Evolutionary conservation across 2,329 filamentous ascomycete species (phyloP).

Genomic region (Cercospora beticola): DNA sequence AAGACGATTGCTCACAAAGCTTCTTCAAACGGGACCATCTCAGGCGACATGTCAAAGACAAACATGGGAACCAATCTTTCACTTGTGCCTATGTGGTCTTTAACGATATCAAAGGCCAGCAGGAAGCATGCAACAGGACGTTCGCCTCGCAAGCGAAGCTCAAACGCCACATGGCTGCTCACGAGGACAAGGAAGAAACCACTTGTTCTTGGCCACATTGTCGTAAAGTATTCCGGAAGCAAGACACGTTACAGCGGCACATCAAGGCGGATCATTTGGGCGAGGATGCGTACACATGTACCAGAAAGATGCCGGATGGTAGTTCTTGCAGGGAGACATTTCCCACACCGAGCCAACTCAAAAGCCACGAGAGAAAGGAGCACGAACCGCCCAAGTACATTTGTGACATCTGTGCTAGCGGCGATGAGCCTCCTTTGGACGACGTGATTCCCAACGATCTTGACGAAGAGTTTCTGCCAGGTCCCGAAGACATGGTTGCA

Average conservation of each 20-base stretch:
- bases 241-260: constrained; percentile 80
- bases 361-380: constrained; percentile 66
- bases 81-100: constrained; percentile 59
- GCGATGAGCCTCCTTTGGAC: constrained; percentile 12
- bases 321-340: constrained; percentile 67
- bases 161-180: constrained; percentile 72
- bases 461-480: constrained; percentile 26
- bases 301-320: constrained; percentile 52
- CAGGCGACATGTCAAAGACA: constrained; percentile 78
- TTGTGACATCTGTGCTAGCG: constrained; percentile 68
- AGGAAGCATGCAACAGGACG: constrained; percentile 69
- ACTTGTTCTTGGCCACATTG: constrained; percentile 58
- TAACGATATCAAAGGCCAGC: constrained; percentile 19
- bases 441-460: constrained; percentile 21
- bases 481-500: constrained; percentile 20
- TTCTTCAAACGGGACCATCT: constrained; percentile 87
- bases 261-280: constrained; percentile 73
- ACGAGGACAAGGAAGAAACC: constrained; percentile 67
- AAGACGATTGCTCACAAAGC: constrained; percentile 72
- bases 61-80: constrained; percentile 72
- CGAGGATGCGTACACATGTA: constrained; percentile 70
- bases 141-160: constrained; percentile 80
- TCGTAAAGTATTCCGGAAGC: constrained; percentile 82
- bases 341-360: constrained; percentile 69
- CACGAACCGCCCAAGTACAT: constrained; percentile 69